Conservation (phyloP, 345 rosid genomes). For the Populus tremula region DNA sequence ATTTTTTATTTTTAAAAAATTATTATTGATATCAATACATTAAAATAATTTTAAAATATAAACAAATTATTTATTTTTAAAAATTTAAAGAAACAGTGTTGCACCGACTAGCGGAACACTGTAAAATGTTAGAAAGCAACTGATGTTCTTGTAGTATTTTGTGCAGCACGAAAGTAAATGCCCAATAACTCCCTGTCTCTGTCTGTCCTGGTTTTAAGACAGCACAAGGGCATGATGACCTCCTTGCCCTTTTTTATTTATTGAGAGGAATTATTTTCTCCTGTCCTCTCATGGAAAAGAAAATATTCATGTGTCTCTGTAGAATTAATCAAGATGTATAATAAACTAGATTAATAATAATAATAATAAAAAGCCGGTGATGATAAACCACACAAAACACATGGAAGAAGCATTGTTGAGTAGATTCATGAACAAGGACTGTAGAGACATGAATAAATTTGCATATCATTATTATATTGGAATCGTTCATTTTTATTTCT, state of each 20-base stretch:
- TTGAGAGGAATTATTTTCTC: neutral
- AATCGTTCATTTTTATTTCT: neutral
- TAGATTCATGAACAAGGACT: neutral
- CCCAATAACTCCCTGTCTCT: neutral
- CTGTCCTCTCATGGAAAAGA: neutral
- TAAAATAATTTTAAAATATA: no score
- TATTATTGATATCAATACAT: no score
- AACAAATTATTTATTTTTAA: no score
- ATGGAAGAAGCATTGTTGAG: neutral
- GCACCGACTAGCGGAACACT: no score
- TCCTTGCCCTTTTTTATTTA: neutral
- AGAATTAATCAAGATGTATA: no score
- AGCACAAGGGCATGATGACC: neutral
- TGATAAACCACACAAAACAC: neutral
- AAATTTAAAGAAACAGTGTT: no score
- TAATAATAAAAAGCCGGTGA: no score
- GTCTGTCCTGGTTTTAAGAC: neutral
- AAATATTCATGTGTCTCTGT: neutral
- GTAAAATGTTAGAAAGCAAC: neutral
- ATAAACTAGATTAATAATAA: no score
- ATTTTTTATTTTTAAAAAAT: no score
- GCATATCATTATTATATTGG: neutral
- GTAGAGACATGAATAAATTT: neutral
- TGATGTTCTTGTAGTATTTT: neutral
- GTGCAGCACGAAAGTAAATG: neutral